Evolutionary conservation across 352 stramenopile genomes (phyloP).

Genomic region (Detonula confervacea): DNA sequence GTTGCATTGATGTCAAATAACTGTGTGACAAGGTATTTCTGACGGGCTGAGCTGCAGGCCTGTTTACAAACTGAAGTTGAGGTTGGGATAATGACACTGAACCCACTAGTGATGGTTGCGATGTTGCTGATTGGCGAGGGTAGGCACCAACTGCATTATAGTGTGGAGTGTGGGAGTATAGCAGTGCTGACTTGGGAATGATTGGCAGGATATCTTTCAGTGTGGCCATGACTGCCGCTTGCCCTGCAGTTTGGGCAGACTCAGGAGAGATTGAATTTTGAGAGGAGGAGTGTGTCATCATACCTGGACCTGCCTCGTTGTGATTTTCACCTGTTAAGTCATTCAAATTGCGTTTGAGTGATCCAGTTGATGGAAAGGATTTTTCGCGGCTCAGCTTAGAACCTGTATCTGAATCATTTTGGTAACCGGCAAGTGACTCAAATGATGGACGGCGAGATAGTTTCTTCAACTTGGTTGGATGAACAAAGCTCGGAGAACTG

Average conservation of each 20-base stretch:
- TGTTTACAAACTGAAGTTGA: background rate
- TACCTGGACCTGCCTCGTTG: too few species aligned
- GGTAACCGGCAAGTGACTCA: slow-evolving; percentile 74
- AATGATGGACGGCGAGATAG: slow-evolving; percentile 76
- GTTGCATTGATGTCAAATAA: too few species aligned
- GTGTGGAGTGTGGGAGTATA: background rate
- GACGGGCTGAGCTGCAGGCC: too few species aligned
- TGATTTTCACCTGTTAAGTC: slow-evolving; percentile 39
- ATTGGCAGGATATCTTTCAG: slow-evolving; percentile 72
- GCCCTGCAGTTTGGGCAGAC: slow-evolving; percentile 62
- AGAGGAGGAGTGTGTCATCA: too few species aligned
- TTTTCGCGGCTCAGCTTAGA: slow-evolving; percentile 38
- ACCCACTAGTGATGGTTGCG: background rate
- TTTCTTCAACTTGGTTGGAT: slow-evolving; percentile 61
- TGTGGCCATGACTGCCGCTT: slow-evolving; percentile 50
- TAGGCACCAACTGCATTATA: too few species aligned
- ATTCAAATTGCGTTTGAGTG: slow-evolving; percentile 74
- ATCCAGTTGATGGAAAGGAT: slow-evolving; percentile 74
- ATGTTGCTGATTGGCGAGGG: background rate
- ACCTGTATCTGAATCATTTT: slow-evolving; percentile 36
- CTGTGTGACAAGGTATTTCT: background rate
- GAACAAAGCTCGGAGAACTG: slow-evolving; percentile 29
- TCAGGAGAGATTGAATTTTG: slow-evolving; percentile 63
- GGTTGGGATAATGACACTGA: background rate
- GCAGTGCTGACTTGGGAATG: slow-evolving; percentile 49